Conservation (phyloP, 768 basidiomycete genomes). For the Lactifluus pinguis region DNA sequence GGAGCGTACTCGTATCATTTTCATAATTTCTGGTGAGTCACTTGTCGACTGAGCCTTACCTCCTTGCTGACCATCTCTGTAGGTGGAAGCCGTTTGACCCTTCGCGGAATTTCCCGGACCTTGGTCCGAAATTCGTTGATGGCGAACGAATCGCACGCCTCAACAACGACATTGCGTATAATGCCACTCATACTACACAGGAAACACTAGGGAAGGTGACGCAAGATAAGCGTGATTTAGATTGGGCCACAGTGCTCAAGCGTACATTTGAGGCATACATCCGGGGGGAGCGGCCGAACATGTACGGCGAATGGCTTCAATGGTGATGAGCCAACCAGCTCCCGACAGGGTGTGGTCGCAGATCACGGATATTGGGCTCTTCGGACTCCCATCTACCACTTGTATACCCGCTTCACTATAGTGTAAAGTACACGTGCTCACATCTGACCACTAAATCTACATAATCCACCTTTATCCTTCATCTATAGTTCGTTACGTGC, state of each 20-base stretch:
- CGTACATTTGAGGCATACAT: slow-evolving; percentile 91
- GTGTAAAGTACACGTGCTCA: slow-evolving; percentile 19
- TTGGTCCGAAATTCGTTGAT: slow-evolving; percentile 68
- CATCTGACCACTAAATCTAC: slow-evolving; percentile 14
- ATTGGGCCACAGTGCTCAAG: slow-evolving; percentile 93
- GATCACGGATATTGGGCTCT: slow-evolving; percentile 1
- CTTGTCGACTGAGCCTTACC: neutral
- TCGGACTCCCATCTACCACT: neutral
- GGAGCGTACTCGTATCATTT: slow-evolving; percentile 96
- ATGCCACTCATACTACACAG: slow-evolving; percentile 18
- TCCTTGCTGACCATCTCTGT: neutral
- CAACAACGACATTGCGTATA: slow-evolving; percentile 24
- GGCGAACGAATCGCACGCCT: slow-evolving; percentile 62
- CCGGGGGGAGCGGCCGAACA: slow-evolving; percentile 85
- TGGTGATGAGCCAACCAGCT: slow-evolving; percentile 28
- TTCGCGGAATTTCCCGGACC: slow-evolving; percentile 89
- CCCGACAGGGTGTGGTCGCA: neutral
- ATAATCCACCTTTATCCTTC: slow-evolving; percentile 13
- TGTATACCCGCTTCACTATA: slow-evolving; percentile 15
- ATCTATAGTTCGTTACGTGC: slow-evolving; percentile 9
- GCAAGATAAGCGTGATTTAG: slow-evolving; percentile 71
- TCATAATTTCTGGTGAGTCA: slow-evolving; percentile 79
- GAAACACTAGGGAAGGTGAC: slow-evolving; percentile 35
- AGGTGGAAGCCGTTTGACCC: slow-evolving; percentile 98
- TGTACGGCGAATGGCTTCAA: slow-evolving; percentile 79